Percentiles rank a stretch among this genome's conserved stretches.
These are phyloP conservation scores for Irpex sp. DNA, from an alignment of 1,284 basidiomycete genomes.

Conservation along the genomic window DNA sequence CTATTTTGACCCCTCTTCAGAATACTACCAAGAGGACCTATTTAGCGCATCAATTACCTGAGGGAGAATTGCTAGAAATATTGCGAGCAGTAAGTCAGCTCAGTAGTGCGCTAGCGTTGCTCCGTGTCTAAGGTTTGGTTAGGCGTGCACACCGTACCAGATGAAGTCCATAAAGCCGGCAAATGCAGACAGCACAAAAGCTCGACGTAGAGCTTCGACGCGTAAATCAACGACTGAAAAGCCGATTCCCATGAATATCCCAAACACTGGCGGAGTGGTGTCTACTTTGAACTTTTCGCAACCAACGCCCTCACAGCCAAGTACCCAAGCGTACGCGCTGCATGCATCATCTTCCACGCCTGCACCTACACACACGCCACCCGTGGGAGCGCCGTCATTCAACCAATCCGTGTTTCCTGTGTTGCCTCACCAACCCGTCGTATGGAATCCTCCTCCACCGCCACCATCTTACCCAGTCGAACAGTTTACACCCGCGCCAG, in stretches of 20 bases:
- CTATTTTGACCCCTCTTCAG: slow-evolving; percentile 7
- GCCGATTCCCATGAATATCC: not conserved
- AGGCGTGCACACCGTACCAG: slow-evolving; percentile 38
- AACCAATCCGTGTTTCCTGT: not conserved
- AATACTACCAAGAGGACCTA: slow-evolving; percentile 45
- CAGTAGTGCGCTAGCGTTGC: not conserved
- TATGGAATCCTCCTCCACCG: not conserved
- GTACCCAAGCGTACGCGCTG: not conserved
- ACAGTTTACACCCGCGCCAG: not conserved
- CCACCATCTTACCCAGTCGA: not conserved
- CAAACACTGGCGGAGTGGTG: not conserved
- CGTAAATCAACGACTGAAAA: slow-evolving; percentile 20
- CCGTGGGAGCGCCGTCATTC: not conserved
- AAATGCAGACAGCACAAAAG: slow-evolving; percentile 24
- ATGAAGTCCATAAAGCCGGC: slow-evolving; percentile 50
- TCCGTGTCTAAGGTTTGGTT: slow-evolving; percentile 27
- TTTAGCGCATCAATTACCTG: slow-evolving; percentile 52
- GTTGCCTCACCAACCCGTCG: not conserved
- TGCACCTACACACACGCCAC: not conserved
- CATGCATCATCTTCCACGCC: not conserved
- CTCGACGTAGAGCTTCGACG: slow-evolving; percentile 22
- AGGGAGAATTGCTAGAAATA: slow-evolving; percentile 52
- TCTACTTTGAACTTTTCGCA: not conserved
- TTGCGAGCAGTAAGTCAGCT: slow-evolving; percentile 46
- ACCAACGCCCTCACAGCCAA: not conserved